Evolutionary conservation across 2,329 filamentous ascomycete species (phyloP), one percentile per base, ranked within the genome.

Genomic region (Ascochyta pisi): DNA sequence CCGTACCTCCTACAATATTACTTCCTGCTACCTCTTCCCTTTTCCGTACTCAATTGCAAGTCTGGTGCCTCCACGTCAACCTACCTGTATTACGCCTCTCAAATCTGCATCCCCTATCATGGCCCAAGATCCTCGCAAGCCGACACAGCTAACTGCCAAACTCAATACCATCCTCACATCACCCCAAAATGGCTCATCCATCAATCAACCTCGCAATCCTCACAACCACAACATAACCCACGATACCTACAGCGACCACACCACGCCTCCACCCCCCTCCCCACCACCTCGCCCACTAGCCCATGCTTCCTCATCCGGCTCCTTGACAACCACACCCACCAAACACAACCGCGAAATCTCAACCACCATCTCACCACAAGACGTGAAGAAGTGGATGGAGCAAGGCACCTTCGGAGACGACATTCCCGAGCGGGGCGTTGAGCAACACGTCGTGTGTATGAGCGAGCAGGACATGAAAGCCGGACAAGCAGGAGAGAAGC

Each of bases 311-410:
- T 48, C 35, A 4, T 33, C 45, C 6, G 35, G 35, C 3, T 40
- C 26, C 1, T 12, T 31, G 26, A 48, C 35, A 9, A 26, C 29
- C n/a, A 48, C 35, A 8, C 16, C 26, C 4, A 22, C 35, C 3
- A 33, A 23, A n/a, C 45, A 31, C 15, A n/a, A 16, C 13, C n/a
- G 33, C 15, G 24, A n/a, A 16, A 31, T 16, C 8, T 48, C 35
- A 6, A 40, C 35, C 10, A 40, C 35, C 2, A 40, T 40, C 24
- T 31, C 45, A 9, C 1, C 29, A 2, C n/a, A 6, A 4, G 44
- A 47, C 13, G 15, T 47, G 16, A 8, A 38, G 22, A 47, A 47
- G 35, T 40, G 45, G 45, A 40, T 48, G 26, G 35, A 39, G 26
- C 38, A 16, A 12, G 45, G 45, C 2, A 31, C 34, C 1, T 39